phyloP scores from a whole-genome alignment of 2,329 filamentous ascomycete genomes.

The Neocucurbitaria cava region DNA sequence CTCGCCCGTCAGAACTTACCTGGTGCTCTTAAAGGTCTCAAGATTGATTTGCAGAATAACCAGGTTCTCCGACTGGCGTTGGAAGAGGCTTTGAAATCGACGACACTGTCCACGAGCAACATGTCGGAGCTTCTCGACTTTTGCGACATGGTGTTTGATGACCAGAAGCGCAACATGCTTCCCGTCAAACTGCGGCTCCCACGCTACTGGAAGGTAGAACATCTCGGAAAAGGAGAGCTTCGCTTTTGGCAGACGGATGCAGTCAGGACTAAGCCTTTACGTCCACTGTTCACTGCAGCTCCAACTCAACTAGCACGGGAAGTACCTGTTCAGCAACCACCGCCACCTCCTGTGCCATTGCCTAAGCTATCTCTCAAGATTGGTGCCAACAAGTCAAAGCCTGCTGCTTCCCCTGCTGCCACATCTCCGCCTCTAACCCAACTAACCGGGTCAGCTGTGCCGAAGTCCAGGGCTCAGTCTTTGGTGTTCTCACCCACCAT shows the following conservation, averaged over 20 bases:
- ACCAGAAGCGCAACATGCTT: constrained; percentile 54
- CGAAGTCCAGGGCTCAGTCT: constrained; percentile 20
- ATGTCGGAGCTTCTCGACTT: constrained; percentile 65
- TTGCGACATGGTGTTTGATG: constrained; percentile 62
- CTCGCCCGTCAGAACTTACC: constrained; percentile 64
- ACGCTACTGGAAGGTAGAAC: constrained; percentile 62
- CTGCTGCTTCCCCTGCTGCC: constrained; percentile 16
- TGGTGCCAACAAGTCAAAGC: constrained; percentile 17
- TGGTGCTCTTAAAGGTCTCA: constrained; percentile 65
- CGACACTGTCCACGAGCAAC: constrained; percentile 59
- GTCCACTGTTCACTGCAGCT: constrained; percentile 12
- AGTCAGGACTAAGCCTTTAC: constrained; percentile 25
- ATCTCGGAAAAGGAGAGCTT: constrained; percentile 57
- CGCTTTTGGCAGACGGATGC: constrained; percentile 38
- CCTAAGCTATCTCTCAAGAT: constrained; percentile 35
- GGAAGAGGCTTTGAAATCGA: constrained; percentile 63
- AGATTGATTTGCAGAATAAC: constrained; percentile 59
- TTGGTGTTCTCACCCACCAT: constrained; percentile 22
- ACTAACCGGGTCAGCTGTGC: constrained; percentile 1
- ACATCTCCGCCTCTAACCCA: constrained; percentile 22
- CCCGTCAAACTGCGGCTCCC: constrained; percentile 62
- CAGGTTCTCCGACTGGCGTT: constrained; percentile 59
- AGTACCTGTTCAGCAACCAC: constrained; percentile 2
- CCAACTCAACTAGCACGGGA: constrained; percentile 13
- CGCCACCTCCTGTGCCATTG: constrained; percentile 2